Base-by-base conservation (phyloP, 139 green algal genomes). In the Chlorella sp. region DNA sequence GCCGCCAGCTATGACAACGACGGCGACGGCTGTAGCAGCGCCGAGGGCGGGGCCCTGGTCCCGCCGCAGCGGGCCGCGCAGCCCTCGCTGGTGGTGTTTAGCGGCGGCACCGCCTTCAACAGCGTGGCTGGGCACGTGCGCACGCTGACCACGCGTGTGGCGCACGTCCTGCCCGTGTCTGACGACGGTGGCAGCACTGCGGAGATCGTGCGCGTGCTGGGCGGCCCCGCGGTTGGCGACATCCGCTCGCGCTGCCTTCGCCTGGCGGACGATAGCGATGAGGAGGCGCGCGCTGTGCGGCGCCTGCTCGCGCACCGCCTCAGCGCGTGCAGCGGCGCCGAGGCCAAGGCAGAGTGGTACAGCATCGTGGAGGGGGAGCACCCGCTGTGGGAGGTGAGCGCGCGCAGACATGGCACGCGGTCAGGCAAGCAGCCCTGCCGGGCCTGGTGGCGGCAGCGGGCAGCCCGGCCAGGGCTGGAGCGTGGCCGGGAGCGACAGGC, bases 21-120 rank as follows among this genome's bases (percentile, higher is more conserved):
- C n/a, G n/a, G n/a, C n/a, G n/a, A n/a, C n/a, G n/a, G n/a, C n/a
- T n/a, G n/a, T n/a, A n/a, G n/a, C n/a, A n/a, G n/a, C n/a, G n/a
- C n/a, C n/a, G n/a, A n/a, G n/a, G n/a, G n/a, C n/a, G n/a, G n/a
- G n/a, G n/a, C n/a, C n/a, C n/a, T n/a, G n/a, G n/a, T n/a, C n/a
- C n/a, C n/a, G n/a, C n/a, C 48, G 15, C 48, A 56, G 48, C 15
- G 48, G 15, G 48, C n/a, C n/a, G n/a, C n/a, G n/a, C n/a, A 77
- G 71, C 90, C 89, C 8, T 67, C 77, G 0, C 65, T 98, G 15
- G 89, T 97, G 4, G 91, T 97, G 2, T 99, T 99, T 84, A 94
- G 81, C 62, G 96, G 96, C 2, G 96, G 96, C 21, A 99, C 96
- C 3, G 96, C 96, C 3, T 98, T 99, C 89, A 99, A 99, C 85